phyloP scores from a whole-genome alignment of 192 early-diverging fungal genomes.

The Jimgerdemannia flammicorona region DNA sequence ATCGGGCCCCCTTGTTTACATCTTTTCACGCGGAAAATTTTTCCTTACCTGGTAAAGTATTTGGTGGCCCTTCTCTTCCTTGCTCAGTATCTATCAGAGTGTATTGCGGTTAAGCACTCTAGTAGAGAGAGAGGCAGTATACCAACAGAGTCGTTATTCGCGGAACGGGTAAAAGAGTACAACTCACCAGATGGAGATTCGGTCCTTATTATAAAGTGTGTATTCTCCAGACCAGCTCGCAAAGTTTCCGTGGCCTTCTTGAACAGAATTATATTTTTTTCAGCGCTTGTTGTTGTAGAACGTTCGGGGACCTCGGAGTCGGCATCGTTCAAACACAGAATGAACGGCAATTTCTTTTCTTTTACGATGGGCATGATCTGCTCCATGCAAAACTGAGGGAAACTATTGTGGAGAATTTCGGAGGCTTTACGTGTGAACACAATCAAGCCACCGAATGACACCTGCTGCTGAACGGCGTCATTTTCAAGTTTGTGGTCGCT shows the following conservation, averaged over 20 bases:
- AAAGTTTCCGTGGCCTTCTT: background rate
- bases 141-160: too few species aligned
- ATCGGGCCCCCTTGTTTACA: too few species aligned
- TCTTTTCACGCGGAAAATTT: too few species aligned
- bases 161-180: background rate
- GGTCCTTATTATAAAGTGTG: background rate
- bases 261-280: background rate
- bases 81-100: too few species aligned
- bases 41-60: too few species aligned
- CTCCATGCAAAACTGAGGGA: background rate
- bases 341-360: background rate
- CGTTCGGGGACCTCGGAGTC: background rate
- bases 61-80: too few species aligned
- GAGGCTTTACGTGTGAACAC: background rate
- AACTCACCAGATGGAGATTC: background rate
- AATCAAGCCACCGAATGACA: background rate
- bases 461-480: too few species aligned
- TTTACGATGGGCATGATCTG: background rate
- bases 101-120: too few species aligned
- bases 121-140: too few species aligned
- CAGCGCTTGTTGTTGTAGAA: background rate
- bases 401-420: background rate
- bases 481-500: background rate
- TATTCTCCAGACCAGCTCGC: background rate
- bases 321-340: background rate